These are phyloP conservation scores for Cryptococcus hybrid DNA, from an alignment of 1,284 basidiomycete species.

Conservation along the genomic window DNA sequence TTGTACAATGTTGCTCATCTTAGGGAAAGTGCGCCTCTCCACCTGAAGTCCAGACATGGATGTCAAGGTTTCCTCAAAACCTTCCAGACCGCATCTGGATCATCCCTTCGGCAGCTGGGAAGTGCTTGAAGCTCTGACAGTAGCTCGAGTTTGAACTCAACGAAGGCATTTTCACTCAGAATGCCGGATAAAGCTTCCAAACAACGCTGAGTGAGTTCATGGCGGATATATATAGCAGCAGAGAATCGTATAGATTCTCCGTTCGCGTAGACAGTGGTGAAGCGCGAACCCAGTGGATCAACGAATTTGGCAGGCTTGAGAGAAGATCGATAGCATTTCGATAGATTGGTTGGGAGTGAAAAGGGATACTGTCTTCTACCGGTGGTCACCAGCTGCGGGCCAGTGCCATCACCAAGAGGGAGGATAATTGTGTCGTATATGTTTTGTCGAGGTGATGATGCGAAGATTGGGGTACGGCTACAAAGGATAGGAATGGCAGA, in stretches of 20 bases:
- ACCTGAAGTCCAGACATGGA: conserved; percentile 6
- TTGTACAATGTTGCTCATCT: neutral
- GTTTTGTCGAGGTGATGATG: conserved; percentile 58
- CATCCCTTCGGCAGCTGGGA: neutral
- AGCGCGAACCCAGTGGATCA: conserved; percentile 53
- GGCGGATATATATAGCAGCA: conserved; percentile 57
- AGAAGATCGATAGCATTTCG: too few relatives aligned
- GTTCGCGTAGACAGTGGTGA: conserved; percentile 56
- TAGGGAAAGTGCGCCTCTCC: neutral
- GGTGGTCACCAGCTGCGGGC: conserved; percentile 60
- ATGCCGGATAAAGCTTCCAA: conserved; percentile 63
- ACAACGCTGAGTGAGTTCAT: conserved; percentile 59
- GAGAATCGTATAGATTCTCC: conserved; percentile 54
- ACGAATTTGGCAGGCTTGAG: conserved; percentile 28
- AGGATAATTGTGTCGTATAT: conserved; percentile 69
- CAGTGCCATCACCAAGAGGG: conserved; percentile 53
- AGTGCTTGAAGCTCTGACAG: conserved; percentile 52
- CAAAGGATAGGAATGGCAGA: conserved; percentile 61
- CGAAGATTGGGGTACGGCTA: conserved; percentile 59
- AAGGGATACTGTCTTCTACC: conserved; percentile 55
- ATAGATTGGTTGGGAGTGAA: conserved; percentile 7
- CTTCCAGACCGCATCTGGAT: conserved; percentile 10
- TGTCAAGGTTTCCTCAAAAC: conserved; percentile 11
- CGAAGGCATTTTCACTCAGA: conserved; percentile 53
- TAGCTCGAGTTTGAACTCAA: conserved; percentile 60